Evolutionary conservation across 371 early-diverging fungal genomes (phyloP), one percentile per base, ranked within the genome.

Genomic region (Amoeboaphelidium protococcarum): DNA sequence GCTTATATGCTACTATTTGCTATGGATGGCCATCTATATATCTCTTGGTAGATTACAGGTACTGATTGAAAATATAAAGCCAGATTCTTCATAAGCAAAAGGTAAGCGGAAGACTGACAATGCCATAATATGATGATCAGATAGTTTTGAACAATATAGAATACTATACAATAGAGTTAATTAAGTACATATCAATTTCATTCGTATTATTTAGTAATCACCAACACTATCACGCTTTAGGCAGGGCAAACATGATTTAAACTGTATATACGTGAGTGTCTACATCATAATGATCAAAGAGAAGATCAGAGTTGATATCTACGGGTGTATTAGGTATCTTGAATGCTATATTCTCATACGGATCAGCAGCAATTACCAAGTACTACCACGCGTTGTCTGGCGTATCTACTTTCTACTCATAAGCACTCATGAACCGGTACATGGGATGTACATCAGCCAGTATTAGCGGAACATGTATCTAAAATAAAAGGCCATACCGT

Each of bases 391-490:
- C 66, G 56, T 80, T 77, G 56, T 82, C 80, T 26, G 94, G 89
- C 27, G 73, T 67, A 55, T 95, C 94, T 2, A 83, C 64, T 27
- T 74, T 75, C 61, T 95, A 94, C 65, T 95, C 94, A 51, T 80
- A 95, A 0, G 94, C 87, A 1, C 80, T 78, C 96, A 95, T 95
- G 63, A 95, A 95, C n/a, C 96, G 71, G 54, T 86, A 80, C 19
- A 82, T 68, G 22, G 92, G 91, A 31, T 55, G 48, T 40, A 71
- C 71, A 10, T 74, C 72, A 24, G 74, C 80, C 13, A 58, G 61
- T 26, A 84, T 82, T 52, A 91, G 82, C 3, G 94, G 92, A 54
- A 86, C 87, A 42, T 86, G 81, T 44, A 92, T 69, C 57, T 89
- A 85, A 56, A 88, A 87, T n/a, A 90, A 62, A 26, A 91, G 60